Base-by-base conservation (phyloP, 805 yeast species). In the Starmera amethionina region DNA sequence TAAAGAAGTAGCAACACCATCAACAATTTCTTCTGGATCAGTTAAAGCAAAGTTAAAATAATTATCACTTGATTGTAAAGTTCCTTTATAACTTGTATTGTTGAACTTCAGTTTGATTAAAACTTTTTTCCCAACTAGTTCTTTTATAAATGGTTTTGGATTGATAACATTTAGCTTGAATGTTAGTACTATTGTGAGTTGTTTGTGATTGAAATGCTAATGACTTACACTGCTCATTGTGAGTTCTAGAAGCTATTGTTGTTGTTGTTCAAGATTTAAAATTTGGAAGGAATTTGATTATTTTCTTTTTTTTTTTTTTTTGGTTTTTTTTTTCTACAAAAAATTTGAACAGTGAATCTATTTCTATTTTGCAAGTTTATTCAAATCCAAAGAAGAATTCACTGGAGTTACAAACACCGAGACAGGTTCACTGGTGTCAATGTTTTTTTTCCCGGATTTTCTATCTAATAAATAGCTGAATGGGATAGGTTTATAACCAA, bases 71-170 rank as follows among this genome's bases (percentile, higher is more conserved):
- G 95, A 77, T 4, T 79, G 62, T 35, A 93, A 69, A 16, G 60
- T 72, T 1, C 98, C 98, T 43, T 67, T 73, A 60, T 93, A 93
- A 58, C 88, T 95, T 10, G 95, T 83, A 47, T 75, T 75, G 54
- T 88, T 90, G 82, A 96, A 93, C 58, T 93, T 93, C 46, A 93
- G 71, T 42, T 88, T 75, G 16, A 93, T 90, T 11, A 79, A 64
- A 11, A 90, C 88, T 30, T 64, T 68, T 43, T 79, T 71, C 41
- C 81, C 79, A n/a, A 82, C 69, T 35, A 93, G 73, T 19, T 83
- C 79, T 45, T 79, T 79, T 36, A 93, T 68, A 50, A 79, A 93
- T n/a, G 96, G 96, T 56, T 84, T 88, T 13, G 97, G 97, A 53
- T 87, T 86, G 18, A 82, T 67, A 14, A 95, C 93, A 32, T 64